Base-by-base conservation (phyloP, 2,329 filamentous ascomycete species). In the Rhexocercosporidium sp. region DNA sequence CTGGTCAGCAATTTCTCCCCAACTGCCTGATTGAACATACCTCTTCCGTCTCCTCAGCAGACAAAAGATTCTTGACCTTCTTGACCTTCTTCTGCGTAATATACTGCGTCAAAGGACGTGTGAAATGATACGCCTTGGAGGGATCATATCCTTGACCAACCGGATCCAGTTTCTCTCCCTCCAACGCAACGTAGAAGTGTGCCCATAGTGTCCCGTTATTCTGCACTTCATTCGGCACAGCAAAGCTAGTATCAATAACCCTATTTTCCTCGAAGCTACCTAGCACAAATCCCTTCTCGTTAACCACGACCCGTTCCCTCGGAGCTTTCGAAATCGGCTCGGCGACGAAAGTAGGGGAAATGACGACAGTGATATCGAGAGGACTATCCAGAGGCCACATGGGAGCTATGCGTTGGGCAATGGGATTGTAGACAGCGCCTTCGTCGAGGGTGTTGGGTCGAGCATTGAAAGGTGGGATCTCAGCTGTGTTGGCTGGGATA, bases 121-220 rank as follows among this genome's bases (percentile, higher is more conserved):
- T 84, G 77, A 97, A 97, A 78, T 96, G 89, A 75, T 93, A 93
- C 2, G 96, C 94, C 68, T 88, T 90, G 9, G 86, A 85, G 0
- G 88, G 82, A 77, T 96, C 92, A 78, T 93, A 99, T 66, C 84
- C 85, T 0, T 88, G 82, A 65, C 88, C 85, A 11, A 85, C 85
- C 2, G 95, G 95, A 75, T 98, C 95, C 37, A 97, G 82, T 65
- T 87, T 84, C 67, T 88, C 87, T 62, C 94, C 95, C 11, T 89
- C 82, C 71, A 97, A 87, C 12, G 89, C 93, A 68, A 98, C 83
- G 75, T 94, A 97, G 80, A 98, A 96, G 79, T 99, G 96, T 2
- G 92, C 95, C 89, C 93, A 97, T 11, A 99, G 86, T 0, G 95
- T 97, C 39, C 93, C 94, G 78, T 98, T 98, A 72, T 94, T 86